These are phyloP conservation scores for Neofusicoccum laricinum DNA, from an alignment of 2,329 filamentous ascomycete species.

Conservation along the genomic window DNA sequence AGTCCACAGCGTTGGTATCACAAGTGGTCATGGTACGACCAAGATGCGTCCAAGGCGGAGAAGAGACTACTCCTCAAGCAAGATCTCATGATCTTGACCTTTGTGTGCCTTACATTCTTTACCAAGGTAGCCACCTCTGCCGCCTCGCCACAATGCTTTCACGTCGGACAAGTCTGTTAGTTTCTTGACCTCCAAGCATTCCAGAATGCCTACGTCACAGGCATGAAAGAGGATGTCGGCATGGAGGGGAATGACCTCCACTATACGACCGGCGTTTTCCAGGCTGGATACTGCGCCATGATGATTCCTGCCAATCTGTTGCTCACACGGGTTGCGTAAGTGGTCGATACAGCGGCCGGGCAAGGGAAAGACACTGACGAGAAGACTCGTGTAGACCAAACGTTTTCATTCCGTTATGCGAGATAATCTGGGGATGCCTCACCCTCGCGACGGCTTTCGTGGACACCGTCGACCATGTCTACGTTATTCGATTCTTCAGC, in stretches of 20 bases:
- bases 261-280: neutral
- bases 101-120: slow-evolving; percentile 56
- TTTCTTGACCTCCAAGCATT: slow-evolving; percentile 44
- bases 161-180: slow-evolving; percentile 42
- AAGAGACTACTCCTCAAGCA: slow-evolving; percentile 54
- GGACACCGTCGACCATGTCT: neutral
- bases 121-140: slow-evolving; percentile 55
- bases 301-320: neutral
- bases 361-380: neutral
- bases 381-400: neutral
- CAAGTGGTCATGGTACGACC: slow-evolving; percentile 23
- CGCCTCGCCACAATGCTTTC: slow-evolving; percentile 52
- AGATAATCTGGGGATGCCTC: neutral
- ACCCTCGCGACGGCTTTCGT: neutral
- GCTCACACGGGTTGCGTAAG: neutral
- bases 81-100: slow-evolving; percentile 55
- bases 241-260: slow-evolving; percentile 30
- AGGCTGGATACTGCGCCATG: slow-evolving; percentile 3
- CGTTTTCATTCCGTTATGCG: neutral
- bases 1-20: neutral
- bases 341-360: neutral
- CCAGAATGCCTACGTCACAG: slow-evolving; percentile 41
- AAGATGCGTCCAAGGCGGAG: slow-evolving; percentile 49
- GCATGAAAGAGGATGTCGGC: slow-evolving; percentile 37
- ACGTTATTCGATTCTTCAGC: slow-evolving; percentile 3